Percentiles rank a stretch among this genome's conserved stretches.
phyloP scores from a whole-genome alignment of 1,284 basidiomycete species.

The Cryptococcus hybrid region DNA sequence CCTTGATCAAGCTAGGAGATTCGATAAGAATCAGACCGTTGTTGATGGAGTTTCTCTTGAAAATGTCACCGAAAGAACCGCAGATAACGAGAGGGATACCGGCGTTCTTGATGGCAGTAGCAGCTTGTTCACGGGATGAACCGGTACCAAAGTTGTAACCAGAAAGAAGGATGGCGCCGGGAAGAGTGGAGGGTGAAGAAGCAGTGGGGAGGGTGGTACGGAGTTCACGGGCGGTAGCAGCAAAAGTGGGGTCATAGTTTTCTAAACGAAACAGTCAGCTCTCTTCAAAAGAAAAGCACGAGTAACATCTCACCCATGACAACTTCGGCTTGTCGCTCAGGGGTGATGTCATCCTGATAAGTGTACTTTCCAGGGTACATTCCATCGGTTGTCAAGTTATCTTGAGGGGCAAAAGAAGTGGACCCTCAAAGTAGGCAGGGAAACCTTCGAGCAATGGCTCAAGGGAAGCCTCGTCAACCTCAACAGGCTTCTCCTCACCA shows the following conservation, averaged over 20 bases:
- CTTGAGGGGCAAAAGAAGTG: slow-evolving; percentile 86
- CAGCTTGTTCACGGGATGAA: slow-evolving; percentile 97
- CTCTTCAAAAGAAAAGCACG: neutral
- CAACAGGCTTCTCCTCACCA: slow-evolving; percentile 9
- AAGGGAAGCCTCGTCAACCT: slow-evolving; percentile 54
- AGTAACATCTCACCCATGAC: slow-evolving; percentile 57
- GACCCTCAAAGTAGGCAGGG: slow-evolving; percentile 78
- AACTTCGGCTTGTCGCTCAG: slow-evolving; percentile 89
- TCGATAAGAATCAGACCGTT: slow-evolving; percentile 96
- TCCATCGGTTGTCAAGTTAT: slow-evolving; percentile 97
- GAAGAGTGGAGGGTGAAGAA: slow-evolving; percentile 32
- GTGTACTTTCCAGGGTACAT: slow-evolving; percentile 99
- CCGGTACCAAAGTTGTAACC: slow-evolving; percentile 99
- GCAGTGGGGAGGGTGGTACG: slow-evolving; percentile 31
- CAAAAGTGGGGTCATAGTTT: slow-evolving; percentile 94
- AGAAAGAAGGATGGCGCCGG: slow-evolving; percentile 76
- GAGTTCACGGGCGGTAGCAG: slow-evolving; percentile 66
- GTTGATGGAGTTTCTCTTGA: slow-evolving; percentile 99
- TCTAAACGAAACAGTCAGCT: slow-evolving; percentile 53
- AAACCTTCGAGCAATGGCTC: slow-evolving; percentile 76
- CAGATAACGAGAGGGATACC: slow-evolving; percentile 92
- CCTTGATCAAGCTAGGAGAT: slow-evolving; percentile 80
- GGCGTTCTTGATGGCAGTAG: slow-evolving; percentile 92
- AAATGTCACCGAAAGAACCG: slow-evolving; percentile 98
- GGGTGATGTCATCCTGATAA: slow-evolving; percentile 98